Evolutionary conservation across 2,329 filamentous ascomycete genomes (phyloP).

Genomic region (Eutypa lata): DNA sequence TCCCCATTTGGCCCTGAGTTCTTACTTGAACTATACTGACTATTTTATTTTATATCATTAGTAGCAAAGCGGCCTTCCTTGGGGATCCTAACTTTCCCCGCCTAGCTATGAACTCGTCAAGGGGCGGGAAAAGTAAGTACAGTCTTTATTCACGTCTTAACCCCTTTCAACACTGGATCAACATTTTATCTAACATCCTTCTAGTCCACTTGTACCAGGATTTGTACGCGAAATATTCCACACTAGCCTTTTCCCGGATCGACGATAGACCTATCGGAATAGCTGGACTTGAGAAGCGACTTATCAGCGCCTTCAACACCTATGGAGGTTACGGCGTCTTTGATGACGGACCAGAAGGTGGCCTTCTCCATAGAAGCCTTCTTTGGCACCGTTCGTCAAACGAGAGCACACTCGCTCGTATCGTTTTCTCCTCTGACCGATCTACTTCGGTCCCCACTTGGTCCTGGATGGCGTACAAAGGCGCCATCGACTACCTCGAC

Average conservation of each 20-base stretch:
- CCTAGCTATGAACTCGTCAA: conserved; percentile 5
- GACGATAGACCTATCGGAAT: conserved; percentile 13
- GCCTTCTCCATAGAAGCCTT: background rate
- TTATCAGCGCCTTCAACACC: conserved; percentile 7
- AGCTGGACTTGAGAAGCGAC: conserved; percentile 11
- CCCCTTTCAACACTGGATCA: too few relatives aligned
- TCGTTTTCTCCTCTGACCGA: background rate
- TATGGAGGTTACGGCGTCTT: conserved; percentile 14
- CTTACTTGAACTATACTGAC: background rate
- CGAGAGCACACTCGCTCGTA: background rate
- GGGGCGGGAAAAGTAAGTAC: conserved; percentile 8
- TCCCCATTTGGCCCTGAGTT: background rate
- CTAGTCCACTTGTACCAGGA: too few relatives aligned
- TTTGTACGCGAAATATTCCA: conserved; percentile 11
- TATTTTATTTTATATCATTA: conserved; percentile 3
- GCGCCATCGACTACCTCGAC: conserved; percentile 11
- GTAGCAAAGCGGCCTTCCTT: conserved; percentile 22
- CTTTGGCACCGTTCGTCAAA: background rate
- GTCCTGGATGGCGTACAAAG: conserved; percentile 17
- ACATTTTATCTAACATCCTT: too few relatives aligned
- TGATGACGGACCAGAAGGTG: conserved; percentile 4
- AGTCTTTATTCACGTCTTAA: too few relatives aligned
- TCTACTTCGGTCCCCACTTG: background rate
- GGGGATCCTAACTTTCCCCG: conserved; percentile 25
- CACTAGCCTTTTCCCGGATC: conserved; percentile 4